Evolutionary conservation across 2,329 filamentous ascomycete genomes (phyloP), one percentile per base, ranked within the genome.

Genomic region (Fusarium brachygibbosum): DNA sequence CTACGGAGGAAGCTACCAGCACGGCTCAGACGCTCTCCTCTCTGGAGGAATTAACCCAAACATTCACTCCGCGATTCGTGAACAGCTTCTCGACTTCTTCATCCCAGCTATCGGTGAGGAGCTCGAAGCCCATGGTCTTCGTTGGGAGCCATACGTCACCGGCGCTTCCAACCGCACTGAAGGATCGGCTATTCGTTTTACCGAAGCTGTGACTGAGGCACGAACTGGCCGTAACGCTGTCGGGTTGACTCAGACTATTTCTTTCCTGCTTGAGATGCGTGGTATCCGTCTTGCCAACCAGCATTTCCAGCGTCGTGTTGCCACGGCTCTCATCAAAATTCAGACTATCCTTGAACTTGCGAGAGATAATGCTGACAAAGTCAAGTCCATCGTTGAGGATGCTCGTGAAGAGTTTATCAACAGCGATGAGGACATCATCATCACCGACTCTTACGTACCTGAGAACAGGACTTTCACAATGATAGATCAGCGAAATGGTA

Each of bases 231-330:
- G 59, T 1, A 63, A 63, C 6, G 59, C 57, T 1, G 29, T 63
- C 3, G 59, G 59, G 1, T 2, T 63, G 3, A 63, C 57, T 2
- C 59, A 63, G 1, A 63, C 64, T 0, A 63, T 67, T 1, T 62
- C 63, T 0, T 63, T 67, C 3, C 13, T 67, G 0, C 51, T 66
- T 0, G 64, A 67, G 3, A 51, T 67, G 45, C 50, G 63, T 0
- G 64, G 64, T 2, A 66, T 67, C 4, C 58, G 64, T 6, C 25
- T 67, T 0, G 64, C 32, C 0, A 35, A 67, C 1, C 63, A 67
- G 4, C 64, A 67, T 13, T 67, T 67, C 1, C 64, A 67, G 10
- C 63, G 63, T 1, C 50, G 63, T 6, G 63, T 63, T 4, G 63
- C 63, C 0, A 57, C 64, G 0, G 62, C 56, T 13, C 56, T 66